Percentiles rank a stretch among this genome's conserved stretches.
Conservation (phyloP, 345 rosid species). For the Eucalyptus guilfoylei region DNA sequence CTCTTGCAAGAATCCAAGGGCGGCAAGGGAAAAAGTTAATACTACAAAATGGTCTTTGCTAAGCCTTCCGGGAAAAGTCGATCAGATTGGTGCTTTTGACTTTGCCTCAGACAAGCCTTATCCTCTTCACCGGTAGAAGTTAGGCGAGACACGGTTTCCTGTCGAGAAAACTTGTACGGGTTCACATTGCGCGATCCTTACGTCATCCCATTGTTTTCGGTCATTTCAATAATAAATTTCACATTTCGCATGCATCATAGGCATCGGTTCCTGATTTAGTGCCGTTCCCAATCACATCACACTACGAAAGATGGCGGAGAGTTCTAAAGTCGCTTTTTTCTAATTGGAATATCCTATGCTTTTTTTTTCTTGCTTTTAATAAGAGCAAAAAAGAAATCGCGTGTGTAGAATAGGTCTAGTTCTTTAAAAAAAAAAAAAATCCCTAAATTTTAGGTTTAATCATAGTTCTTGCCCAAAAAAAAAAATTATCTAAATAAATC, state of each 20-base stretch:
- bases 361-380: neutral
- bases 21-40: neutral
- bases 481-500: neutral
- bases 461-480: neutral
- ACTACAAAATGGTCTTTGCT: neutral
- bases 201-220: neutral
- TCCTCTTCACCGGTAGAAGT: neutral
- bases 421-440: neutral
- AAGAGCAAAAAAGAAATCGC: neutral
- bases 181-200: neutral
- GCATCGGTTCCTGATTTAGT: neutral
- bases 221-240: neutral
- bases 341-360: neutral
- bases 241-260: neutral
- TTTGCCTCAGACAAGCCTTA: neutral
- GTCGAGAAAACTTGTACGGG: neutral
- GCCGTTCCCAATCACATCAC: neutral
- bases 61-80: neutral
- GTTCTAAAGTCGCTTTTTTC: neutral
- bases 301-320: neutral
- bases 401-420: neutral
- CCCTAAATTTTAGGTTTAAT: neutral
- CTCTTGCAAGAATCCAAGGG: neutral
- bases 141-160: neutral
- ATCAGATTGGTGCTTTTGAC: neutral